Evolutionary conservation across 2,329 filamentous ascomycete genomes (phyloP).

Genomic region (Fusarium scirpi): DNA sequence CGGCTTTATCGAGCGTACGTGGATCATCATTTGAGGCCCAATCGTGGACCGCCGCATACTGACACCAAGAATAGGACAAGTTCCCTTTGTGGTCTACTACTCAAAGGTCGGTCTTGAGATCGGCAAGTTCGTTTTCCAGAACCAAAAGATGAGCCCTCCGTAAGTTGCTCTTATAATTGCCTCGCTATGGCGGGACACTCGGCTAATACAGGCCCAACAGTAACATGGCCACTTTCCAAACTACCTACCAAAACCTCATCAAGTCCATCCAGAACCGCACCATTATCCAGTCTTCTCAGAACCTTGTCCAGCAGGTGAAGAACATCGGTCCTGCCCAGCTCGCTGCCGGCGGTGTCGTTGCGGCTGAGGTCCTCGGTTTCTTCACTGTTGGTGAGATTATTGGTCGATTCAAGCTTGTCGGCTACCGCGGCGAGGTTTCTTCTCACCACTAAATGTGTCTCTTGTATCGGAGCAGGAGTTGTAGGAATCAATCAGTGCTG

Average conservation of each 20-base stretch:
- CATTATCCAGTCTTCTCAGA: constrained; percentile 67
- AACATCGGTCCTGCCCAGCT: constrained; percentile 79
- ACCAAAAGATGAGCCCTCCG: constrained; percentile 94
- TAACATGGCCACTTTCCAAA: constrained; percentile 83
- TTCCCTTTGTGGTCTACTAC: constrained; percentile 92
- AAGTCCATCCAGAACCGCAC: constrained; percentile 76
- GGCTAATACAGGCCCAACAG: constrained; percentile 59
- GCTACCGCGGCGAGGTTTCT: constrained; percentile 81
- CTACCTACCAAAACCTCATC: constrained; percentile 82
- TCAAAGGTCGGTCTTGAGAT: constrained; percentile 89
- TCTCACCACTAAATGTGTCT: constrained; percentile 66
- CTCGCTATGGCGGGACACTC: constrained; percentile 14
- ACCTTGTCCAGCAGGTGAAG: constrained; percentile 69
- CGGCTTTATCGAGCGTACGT: constrained; percentile 87
- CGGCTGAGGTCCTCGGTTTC: constrained; percentile 92
- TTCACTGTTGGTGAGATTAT: constrained; percentile 98
- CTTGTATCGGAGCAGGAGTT: constrained; percentile 22
- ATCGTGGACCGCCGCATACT: constrained; percentile 9
- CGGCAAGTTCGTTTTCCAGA: constrained; percentile 85
- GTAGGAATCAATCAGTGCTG: constrained; percentile 27
- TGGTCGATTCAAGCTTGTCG: constrained; percentile 93
- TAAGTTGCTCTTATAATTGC: constrained; percentile 65
- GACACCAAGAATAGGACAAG: constrained; percentile 70
- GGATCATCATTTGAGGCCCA: background rate
- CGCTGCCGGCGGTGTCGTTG: constrained; percentile 78